Conservation (phyloP, 1,284 basidiomycete species). For the Puccinia brachypodii region DNA sequence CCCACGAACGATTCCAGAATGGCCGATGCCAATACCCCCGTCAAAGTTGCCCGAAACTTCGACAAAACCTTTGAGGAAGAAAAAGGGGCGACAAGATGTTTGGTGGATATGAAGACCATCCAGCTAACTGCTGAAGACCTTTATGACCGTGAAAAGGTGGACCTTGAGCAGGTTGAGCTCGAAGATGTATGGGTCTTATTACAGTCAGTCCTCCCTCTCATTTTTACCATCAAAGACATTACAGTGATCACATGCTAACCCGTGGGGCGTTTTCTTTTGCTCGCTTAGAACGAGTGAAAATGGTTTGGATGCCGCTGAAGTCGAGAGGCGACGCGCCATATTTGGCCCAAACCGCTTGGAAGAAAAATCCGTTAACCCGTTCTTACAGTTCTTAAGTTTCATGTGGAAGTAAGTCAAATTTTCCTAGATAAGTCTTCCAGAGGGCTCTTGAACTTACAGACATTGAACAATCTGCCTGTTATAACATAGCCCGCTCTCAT, state of each 20-base stretch:
- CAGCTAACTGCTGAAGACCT: constrained; percentile 90
- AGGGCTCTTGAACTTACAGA: too few species aligned
- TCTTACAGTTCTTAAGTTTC: constrained; percentile 65
- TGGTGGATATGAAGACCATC: constrained; percentile 63
- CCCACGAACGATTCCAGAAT: background rate
- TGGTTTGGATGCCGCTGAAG: constrained; percentile 76
- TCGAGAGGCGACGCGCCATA: constrained; percentile 77
- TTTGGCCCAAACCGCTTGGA: constrained; percentile 97
- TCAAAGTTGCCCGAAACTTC: constrained; percentile 29
- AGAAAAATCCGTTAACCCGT: constrained; percentile 78
- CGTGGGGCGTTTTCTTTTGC: background rate
- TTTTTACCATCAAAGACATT: background rate
- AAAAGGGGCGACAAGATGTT: constrained; percentile 51
- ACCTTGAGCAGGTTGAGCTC: constrained; percentile 92
- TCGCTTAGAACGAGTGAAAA: constrained; percentile 61
- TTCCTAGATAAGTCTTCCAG: background rate
- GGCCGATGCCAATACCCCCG: background rate
- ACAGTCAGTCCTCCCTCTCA: constrained; percentile 64
- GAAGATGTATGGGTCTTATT: constrained; percentile 96
- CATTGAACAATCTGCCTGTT: too few species aligned
- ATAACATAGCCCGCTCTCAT: constrained; percentile 71
- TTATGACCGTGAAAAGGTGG: constrained; percentile 98
- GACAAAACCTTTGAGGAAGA: constrained; percentile 47
- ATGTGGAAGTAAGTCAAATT: constrained; percentile 45
- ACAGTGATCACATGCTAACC: background rate